phyloP scores from a whole-genome alignment of 1,139 yeast genomes.

The Arxiozyma slooffiae region DNA sequence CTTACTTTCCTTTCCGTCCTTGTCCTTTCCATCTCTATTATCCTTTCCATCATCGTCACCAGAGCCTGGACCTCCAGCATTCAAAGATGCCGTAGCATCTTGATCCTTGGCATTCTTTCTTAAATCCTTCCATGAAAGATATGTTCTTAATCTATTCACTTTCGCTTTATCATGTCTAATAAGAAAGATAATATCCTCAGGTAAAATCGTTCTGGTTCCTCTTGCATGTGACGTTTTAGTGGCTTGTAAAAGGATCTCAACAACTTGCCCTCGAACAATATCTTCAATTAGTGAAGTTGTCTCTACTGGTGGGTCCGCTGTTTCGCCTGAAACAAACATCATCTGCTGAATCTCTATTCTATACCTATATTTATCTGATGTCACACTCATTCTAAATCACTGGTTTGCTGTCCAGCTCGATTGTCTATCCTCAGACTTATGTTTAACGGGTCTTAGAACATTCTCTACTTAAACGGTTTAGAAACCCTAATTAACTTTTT shows the following conservation, averaged over 20 bases:
- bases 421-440: not conserved
- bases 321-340: constrained; percentile 98
- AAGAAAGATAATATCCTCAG: constrained; percentile 87
- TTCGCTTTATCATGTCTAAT: constrained; percentile 93
- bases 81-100: constrained; percentile 64
- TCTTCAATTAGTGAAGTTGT: constrained; percentile 90
- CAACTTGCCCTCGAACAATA: constrained; percentile 88
- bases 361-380: constrained; percentile 51
- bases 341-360: constrained; percentile 86
- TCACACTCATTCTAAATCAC: constrained; percentile 12
- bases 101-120: constrained; percentile 95
- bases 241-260: constrained; percentile 74
- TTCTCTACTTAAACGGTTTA: not conserved
- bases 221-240: constrained; percentile 67
- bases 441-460: not conserved
- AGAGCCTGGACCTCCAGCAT: constrained; percentile 39
- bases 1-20: constrained; percentile 39
- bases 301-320: constrained; percentile 86
- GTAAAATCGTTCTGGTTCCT: constrained; percentile 76
- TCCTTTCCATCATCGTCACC: constrained; percentile 36
- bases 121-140: constrained; percentile 94
- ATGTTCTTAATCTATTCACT: constrained; percentile 81
- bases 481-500: constrained; percentile 3
- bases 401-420: not conserved
- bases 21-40: constrained; percentile 27